A percentile compares a stretch with the other conserved stretches of the same genome.
These are phyloP conservation scores for Coniochaeta prunicola DNA, from an alignment of 2,329 filamentous ascomycete species.

Conservation along the genomic window DNA sequence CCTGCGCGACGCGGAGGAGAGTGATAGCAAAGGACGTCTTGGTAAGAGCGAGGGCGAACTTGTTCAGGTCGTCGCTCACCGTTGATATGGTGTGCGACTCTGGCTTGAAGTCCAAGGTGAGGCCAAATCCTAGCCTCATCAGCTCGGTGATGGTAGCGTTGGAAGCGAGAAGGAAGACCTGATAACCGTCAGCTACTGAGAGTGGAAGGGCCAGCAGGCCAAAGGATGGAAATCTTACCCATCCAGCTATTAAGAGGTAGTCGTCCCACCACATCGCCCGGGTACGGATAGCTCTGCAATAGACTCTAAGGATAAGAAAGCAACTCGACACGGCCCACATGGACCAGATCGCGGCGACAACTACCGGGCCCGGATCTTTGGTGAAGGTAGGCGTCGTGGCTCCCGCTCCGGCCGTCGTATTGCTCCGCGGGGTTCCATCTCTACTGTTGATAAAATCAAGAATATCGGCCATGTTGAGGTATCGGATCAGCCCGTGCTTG, in stretches of 20 bases:
- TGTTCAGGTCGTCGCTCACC: slow-evolving; percentile 13
- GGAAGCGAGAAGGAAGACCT: slow-evolving; percentile 14
- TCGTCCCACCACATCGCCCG: slow-evolving; percentile 17
- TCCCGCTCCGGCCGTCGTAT: neutral
- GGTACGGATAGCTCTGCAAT: slow-evolving; percentile 12
- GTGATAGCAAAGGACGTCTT: slow-evolving; percentile 24
- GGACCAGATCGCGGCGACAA: slow-evolving; percentile 5
- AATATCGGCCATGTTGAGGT: neutral
- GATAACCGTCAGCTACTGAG: slow-evolving; percentile 7
- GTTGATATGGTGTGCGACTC: slow-evolving; percentile 13
- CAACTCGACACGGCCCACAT: neutral
- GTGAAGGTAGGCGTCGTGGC: neutral
- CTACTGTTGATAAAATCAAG: neutral
- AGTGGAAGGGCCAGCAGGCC: neutral
- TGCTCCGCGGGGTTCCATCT: neutral
- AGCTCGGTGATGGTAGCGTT: slow-evolving; percentile 11
- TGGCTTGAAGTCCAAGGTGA: slow-evolving; percentile 8
- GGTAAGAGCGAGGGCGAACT: slow-evolving; percentile 17
- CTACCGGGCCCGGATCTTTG: slow-evolving; percentile 11
- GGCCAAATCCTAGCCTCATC: slow-evolving; percentile 9
- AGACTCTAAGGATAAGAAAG: slow-evolving; percentile 9
- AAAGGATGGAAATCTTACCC: slow-evolving; percentile 9
- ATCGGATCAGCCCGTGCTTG: neutral
- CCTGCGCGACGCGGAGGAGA: slow-evolving; percentile 17
- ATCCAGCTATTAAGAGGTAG: slow-evolving; percentile 13